phyloP scores from a whole-genome alignment of 768 basidiomycete species.

The Clavulina sp. region DNA sequence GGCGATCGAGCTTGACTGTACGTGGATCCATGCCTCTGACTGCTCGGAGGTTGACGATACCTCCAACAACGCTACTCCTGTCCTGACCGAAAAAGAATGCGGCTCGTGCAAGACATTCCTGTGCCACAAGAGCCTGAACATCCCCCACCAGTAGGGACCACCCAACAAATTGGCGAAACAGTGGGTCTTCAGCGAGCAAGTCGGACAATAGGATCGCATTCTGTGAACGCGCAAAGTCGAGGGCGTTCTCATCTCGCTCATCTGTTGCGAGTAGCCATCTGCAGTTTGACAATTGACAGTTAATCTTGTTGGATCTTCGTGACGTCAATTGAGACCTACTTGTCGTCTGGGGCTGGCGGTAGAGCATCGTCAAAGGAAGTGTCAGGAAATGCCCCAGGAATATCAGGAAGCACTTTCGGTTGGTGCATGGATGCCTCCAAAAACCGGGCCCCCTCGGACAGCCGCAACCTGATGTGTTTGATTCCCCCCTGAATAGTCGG shows the following conservation, averaged over 20 bases:
- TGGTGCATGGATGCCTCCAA: neutral
- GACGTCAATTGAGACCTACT: conserved; percentile 3
- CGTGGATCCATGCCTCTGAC: conserved; percentile 7
- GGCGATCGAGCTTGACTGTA: too few relatives aligned
- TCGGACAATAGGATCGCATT: conserved; percentile 5
- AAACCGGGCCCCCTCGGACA: neutral
- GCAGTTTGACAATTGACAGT: neutral
- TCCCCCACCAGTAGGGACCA: conserved; percentile 7
- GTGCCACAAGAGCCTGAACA: conserved; percentile 2
- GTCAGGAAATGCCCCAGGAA: conserved; percentile 8
- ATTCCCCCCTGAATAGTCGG: neutral
- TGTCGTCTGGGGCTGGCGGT: conserved; percentile 9
- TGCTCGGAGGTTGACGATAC: conserved; percentile 4
- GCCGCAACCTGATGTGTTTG: conserved; percentile 1
- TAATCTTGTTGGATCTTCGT: neutral
- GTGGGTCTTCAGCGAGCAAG: conserved; percentile 7
- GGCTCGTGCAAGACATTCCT: neutral
- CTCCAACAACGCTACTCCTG: conserved; percentile 5
- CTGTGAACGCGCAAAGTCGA: conserved; percentile 3
- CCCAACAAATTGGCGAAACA: conserved; percentile 4
- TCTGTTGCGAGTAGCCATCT: conserved; percentile 8
- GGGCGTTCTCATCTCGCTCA: conserved; percentile 2
- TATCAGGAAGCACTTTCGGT: neutral
- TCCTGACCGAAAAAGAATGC: conserved; percentile 3
- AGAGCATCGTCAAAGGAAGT: neutral